Conservation (phyloP, 192 early-diverging fungal species). For the Umbelopsis ramanniana region DNA sequence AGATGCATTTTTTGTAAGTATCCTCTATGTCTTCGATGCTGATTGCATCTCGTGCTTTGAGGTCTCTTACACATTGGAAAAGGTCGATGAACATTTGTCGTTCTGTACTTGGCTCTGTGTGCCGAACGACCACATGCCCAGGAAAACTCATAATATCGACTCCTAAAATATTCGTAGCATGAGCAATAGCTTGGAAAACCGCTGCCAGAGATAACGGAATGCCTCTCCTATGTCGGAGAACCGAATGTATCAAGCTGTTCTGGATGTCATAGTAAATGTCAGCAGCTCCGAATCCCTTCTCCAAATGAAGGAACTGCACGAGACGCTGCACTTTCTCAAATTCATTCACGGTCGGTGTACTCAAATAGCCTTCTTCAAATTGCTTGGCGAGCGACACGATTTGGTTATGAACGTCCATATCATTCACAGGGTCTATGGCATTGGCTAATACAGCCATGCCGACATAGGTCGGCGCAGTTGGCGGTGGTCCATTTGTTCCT, state of each 20-base stretch:
- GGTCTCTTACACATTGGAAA: background rate
- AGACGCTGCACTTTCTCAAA: conserved; percentile 6
- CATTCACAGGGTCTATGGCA: background rate
- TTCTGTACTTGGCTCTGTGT: background rate
- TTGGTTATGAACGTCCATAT: background rate
- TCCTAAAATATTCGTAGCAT: background rate
- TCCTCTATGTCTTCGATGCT: background rate
- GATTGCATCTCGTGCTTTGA: background rate
- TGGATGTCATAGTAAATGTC: conserved; percentile 14
- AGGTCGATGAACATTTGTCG: conserved; percentile 1
- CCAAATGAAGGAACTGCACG: background rate
- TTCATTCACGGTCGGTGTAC: background rate
- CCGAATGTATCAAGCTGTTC: background rate
- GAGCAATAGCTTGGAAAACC: conserved; percentile 3
- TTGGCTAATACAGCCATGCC: background rate
- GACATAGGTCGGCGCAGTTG: background rate
- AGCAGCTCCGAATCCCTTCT: background rate
- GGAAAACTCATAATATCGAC: conserved; percentile 17
- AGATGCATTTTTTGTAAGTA: background rate
- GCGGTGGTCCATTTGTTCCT: background rate
- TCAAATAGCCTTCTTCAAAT: background rate
- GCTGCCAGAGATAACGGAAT: background rate
- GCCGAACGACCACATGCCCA: background rate
- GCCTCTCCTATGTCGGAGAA: background rate
- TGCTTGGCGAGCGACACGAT: background rate